Percentiles rank a stretch among this genome's conserved stretches.
phyloP scores from a whole-genome alignment of 306 rosid genomes.

The Cicer cuneatum region DNA sequence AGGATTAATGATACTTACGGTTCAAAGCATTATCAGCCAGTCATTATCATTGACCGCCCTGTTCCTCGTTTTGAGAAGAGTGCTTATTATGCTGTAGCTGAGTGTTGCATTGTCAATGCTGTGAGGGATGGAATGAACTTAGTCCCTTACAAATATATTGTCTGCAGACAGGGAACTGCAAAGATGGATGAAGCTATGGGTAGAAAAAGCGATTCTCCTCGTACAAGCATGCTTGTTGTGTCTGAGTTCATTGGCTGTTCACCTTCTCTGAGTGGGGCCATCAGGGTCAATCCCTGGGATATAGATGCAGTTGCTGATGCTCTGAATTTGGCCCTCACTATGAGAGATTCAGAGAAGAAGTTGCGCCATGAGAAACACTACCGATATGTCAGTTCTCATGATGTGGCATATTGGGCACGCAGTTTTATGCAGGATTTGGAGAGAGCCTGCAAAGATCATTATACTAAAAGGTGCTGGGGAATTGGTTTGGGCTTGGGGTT shows the following conservation, averaged over 20 bases:
- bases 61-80: slow-evolving; percentile 82
- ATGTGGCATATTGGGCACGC: slow-evolving; percentile 86
- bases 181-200: slow-evolving; percentile 62
- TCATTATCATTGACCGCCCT: slow-evolving; percentile 71
- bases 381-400: slow-evolving; percentile 79
- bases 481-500: slow-evolving; percentile 78
- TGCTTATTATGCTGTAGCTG: slow-evolving; percentile 82
- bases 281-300: slow-evolving; percentile 93
- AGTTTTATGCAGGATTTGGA: slow-evolving; percentile 84
- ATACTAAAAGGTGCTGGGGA: slow-evolving; percentile 80
- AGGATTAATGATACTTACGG: slow-evolving; percentile 72
- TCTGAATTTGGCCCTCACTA: slow-evolving; percentile 66
- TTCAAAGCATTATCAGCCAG: slow-evolving; percentile 65
- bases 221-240: slow-evolving; percentile 81
- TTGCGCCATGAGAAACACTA: slow-evolving; percentile 86
- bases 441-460: slow-evolving; percentile 85
- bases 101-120: slow-evolving; percentile 88
- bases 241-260: slow-evolving; percentile 94
- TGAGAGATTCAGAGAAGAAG: slow-evolving; percentile 67
- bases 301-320: slow-evolving; percentile 81
- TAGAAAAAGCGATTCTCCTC: slow-evolving; percentile 51
- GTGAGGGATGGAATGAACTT: slow-evolving; percentile 91
- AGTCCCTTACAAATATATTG: slow-evolving; percentile 82
- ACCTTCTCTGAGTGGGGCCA: slow-evolving; percentile 90
- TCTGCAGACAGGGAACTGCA: slow-evolving; percentile 77